Conservation (phyloP, 331 rosid species). For the Acacia concinna region DNA sequence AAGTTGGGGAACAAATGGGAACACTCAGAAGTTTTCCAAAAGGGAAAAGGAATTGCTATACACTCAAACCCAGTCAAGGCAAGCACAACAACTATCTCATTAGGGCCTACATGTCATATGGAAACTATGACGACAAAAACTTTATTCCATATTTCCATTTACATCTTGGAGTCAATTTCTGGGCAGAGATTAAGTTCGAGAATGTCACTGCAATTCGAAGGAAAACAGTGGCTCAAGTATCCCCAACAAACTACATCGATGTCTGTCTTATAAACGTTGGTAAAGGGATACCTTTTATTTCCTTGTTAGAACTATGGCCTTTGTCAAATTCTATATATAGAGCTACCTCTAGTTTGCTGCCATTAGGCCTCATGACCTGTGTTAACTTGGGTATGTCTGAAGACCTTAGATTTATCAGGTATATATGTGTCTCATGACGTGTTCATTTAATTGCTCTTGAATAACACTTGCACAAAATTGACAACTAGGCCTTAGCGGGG, state of each 20-base stretch:
- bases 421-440: too few species aligned
- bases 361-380: not conserved
- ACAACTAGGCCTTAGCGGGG: too few species aligned
- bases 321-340: not conserved
- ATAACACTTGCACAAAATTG: too few species aligned
- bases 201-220: not conserved
- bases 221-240: not conserved
- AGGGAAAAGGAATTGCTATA: slow-evolving; percentile 13
- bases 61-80: not conserved
- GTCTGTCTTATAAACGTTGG: not conserved
- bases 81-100: slow-evolving; percentile 13
- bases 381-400: not conserved
- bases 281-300: not conserved
- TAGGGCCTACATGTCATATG: not conserved
- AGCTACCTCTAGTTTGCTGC: not conserved
- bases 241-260: not conserved
- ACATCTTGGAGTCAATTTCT: not conserved
- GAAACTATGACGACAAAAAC: slow-evolving; percentile 9
- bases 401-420: not conserved
- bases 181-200: not conserved
- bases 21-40: slow-evolving; percentile 21
- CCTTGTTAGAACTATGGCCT: not conserved
- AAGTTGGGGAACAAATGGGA: not conserved
- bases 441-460: not conserved
- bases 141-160: not conserved